Percentiles rank a stretch among this genome's conserved stretches.
These are phyloP conservation scores for Diplosphaera chodatii DNA, from an alignment of 139 green algal species.

Conservation along the genomic window DNA sequence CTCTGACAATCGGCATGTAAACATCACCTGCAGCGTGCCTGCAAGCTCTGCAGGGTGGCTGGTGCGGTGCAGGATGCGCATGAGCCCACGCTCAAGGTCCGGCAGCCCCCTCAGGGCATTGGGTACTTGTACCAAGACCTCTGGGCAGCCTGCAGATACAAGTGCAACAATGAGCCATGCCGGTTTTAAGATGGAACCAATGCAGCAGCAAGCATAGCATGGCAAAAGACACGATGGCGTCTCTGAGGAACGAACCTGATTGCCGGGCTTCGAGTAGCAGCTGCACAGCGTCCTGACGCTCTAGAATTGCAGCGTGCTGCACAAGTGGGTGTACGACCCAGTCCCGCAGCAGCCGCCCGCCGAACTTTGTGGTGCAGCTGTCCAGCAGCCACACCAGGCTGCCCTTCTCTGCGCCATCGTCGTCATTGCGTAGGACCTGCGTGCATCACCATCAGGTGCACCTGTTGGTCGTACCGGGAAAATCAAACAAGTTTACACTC, in stretches of 20 bases:
- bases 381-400: conserved; percentile 80
- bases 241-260: too few species aligned
- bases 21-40: conserved; percentile 33
- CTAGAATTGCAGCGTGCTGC: conserved; percentile 30
- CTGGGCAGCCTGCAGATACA: conserved; percentile 1
- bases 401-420: conserved; percentile 36
- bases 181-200: too few species aligned
- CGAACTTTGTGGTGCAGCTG: conserved; percentile 58
- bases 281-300: conserved; percentile 70
- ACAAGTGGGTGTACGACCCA: conserved; percentile 69
- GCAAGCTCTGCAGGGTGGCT: conserved; percentile 68
- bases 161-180: neutral
- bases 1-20: too few species aligned
- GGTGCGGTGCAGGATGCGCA: conserved; percentile 64
- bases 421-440: conserved; percentile 36
- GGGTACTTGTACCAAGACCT: conserved; percentile 9
- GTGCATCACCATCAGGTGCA: conserved; percentile 38
- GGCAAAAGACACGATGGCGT: neutral
- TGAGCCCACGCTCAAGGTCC: conserved; percentile 75
- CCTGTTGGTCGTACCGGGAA: too few species aligned
- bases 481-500: too few species aligned
- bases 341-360: conserved; percentile 59
- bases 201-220: too few species aligned
- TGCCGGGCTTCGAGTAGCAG: conserved; percentile 36
- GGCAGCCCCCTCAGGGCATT: conserved; percentile 27